Evolutionary conservation across 1,284 basidiomycete species (phyloP).

Genomic region (Irpex rosettiformis): DNA sequence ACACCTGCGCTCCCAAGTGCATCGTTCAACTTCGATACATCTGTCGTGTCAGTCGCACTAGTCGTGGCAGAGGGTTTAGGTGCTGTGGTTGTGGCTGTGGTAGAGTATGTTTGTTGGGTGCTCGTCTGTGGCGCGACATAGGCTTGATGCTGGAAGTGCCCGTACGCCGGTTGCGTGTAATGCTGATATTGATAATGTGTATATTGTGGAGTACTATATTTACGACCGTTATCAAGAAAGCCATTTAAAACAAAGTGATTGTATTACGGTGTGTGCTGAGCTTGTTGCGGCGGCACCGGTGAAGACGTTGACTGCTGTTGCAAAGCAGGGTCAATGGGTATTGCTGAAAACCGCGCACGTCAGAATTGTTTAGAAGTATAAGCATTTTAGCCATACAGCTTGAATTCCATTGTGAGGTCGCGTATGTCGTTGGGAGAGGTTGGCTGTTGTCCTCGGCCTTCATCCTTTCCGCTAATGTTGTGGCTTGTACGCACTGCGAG

Average conservation of each 20-base stretch:
- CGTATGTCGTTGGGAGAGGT: constrained; percentile 22
- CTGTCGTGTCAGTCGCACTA: constrained; percentile 51
- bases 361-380: not conserved
- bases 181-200: constrained; percentile 11
- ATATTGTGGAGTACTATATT: constrained; percentile 5
- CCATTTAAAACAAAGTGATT: not conserved
- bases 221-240: not conserved
- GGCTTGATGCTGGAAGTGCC: constrained; percentile 15
- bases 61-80: constrained; percentile 21
- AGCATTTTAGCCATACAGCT: constrained; percentile 30
- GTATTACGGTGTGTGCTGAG: constrained; percentile 9
- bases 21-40: constrained; percentile 75
- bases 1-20: constrained; percentile 81
- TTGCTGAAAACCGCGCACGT: constrained; percentile 35
- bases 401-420: constrained; percentile 39
- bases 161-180: constrained; percentile 7
- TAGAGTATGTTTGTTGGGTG: constrained; percentile 9
- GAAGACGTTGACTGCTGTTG: constrained; percentile 47
- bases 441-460: constrained; percentile 17
- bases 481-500: not conserved
- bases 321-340: constrained; percentile 66
- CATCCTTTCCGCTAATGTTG: constrained; percentile 6
- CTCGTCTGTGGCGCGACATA: constrained; percentile 19
- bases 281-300: constrained; percentile 10
- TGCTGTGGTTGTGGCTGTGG: constrained; percentile 9